A percentile compares a stretch with the other conserved stretches of the same genome.
Evolutionary conservation across 2,329 filamentous ascomycete genomes (phyloP).

Genomic region (Botryosphaeria agaves): DNA sequence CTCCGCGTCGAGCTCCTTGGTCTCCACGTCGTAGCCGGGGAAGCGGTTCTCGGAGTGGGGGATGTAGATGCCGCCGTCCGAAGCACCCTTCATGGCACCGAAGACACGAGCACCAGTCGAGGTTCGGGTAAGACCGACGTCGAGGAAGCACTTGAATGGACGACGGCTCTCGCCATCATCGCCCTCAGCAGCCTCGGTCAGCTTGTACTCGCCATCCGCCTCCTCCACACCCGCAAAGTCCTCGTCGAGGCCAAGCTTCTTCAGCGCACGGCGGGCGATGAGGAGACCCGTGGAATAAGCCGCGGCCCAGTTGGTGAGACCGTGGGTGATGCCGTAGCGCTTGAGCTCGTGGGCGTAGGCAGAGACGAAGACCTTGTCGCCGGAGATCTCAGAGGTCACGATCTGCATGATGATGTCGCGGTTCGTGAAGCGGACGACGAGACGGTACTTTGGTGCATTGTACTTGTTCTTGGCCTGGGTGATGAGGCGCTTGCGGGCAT

Average conservation of each 20-base stretch:
- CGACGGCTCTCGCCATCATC: conserved; percentile 77
- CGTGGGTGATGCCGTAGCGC: conserved; percentile 94
- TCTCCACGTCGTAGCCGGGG: conserved; percentile 94
- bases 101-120: conserved; percentile 98
- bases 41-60: conserved; percentile 99
- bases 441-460: conserved; percentile 98
- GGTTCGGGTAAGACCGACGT: conserved; percentile 92
- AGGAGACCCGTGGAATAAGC: conserved; percentile 95
- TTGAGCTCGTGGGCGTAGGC: conserved; percentile 97
- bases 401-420: conserved; percentile 98
- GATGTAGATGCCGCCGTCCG: conserved; percentile 89
- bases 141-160: conserved; percentile 98
- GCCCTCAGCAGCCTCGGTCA: conserved; percentile 86
- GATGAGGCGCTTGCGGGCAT: conserved; percentile 98
- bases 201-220: conserved; percentile 83
- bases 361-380: conserved; percentile 88
- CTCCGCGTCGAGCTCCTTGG: conserved; percentile 95
- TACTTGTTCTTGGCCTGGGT: conserved; percentile 99
- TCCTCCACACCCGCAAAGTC: conserved; percentile 93
- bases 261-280: conserved; percentile 87
- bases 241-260: conserved; percentile 92
- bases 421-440: conserved; percentile 72
- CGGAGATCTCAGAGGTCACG: conserved; percentile 85
- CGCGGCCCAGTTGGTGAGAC: conserved; percentile 98
- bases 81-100: conserved; percentile 98